Conservation (phyloP, 495 filamentous ascomycete genomes). For the Extremus antarcticus region DNA sequence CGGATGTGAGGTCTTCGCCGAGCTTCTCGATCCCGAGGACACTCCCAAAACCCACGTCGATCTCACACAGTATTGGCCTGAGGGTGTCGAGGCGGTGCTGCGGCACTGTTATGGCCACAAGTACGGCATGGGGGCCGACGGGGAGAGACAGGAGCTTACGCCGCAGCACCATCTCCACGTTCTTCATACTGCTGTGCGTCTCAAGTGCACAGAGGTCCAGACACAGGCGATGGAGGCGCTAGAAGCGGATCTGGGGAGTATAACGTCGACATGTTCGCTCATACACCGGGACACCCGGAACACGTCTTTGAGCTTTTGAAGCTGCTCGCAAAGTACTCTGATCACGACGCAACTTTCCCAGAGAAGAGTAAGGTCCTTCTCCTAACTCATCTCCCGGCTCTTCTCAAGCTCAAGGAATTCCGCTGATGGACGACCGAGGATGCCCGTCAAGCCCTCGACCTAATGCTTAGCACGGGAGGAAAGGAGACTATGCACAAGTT, state of each 20-base stretch:
- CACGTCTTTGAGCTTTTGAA: not conserved
- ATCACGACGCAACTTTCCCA: not conserved
- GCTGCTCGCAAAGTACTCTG: not conserved
- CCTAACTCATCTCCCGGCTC: not conserved
- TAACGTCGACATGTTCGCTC: no score
- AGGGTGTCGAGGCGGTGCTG: not conserved
- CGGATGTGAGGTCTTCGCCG: not conserved
- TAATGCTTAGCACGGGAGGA: no score
- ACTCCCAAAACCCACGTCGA: not conserved
- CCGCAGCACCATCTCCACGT: no score
- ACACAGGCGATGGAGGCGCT: no score
- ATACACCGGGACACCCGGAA: no score
- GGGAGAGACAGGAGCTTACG: no score
- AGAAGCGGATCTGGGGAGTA: no score
- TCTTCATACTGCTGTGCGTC: no score
- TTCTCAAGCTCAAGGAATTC: not conserved
- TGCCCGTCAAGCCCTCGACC: not conserved
- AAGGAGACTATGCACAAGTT: no score
- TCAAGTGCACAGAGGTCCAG: no score
- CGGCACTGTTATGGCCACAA: not conserved
- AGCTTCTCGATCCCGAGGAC: not conserved
- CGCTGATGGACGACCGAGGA: not conserved
- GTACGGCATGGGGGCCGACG: no score
- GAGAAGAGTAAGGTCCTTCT: not conserved
- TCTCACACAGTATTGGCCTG: not conserved